Percentiles rank a stretch among this genome's conserved stretches.
phyloP scores from a whole-genome alignment of 2,329 filamentous ascomycete genomes.

The Penicillium psychrosexuale region DNA sequence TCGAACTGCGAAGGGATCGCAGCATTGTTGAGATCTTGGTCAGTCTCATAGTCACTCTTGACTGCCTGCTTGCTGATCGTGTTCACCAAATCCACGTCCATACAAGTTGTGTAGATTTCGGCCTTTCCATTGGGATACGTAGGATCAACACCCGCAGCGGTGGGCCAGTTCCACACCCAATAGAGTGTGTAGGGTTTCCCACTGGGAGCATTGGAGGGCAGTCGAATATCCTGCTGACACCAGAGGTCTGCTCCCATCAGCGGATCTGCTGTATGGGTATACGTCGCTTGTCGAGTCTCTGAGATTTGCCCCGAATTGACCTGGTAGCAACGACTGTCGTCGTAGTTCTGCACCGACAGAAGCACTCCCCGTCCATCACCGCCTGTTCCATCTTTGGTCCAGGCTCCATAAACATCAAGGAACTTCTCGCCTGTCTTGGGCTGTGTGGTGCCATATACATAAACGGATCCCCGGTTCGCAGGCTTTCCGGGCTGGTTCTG shows the following conservation, averaged over 20 bases:
- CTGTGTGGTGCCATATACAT: constrained; percentile 67
- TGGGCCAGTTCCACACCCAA: constrained; percentile 97
- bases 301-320: constrained; percentile 62
- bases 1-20: constrained; percentile 40
- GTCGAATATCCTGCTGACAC: constrained; percentile 77
- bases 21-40: constrained; percentile 39
- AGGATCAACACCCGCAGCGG: constrained; percentile 40
- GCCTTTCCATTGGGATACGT: constrained; percentile 42
- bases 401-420: constrained; percentile 65
- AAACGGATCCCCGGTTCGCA: constrained; percentile 66
- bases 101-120: constrained; percentile 51
- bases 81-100: constrained; percentile 46
- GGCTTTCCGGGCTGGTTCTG: constrained; percentile 58
- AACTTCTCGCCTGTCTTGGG: constrained; percentile 59
- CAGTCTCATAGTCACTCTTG: constrained; percentile 26
- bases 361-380: constrained; percentile 75
- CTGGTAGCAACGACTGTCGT: constrained; percentile 89
- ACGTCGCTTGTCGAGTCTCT: constrained; percentile 55
- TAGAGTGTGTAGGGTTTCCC: constrained; percentile 75
- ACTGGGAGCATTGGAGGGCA: constrained; percentile 64
- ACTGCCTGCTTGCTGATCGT: constrained; percentile 11
- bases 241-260: constrained; percentile 60
- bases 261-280: constrained; percentile 51
- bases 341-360: constrained; percentile 74
- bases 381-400: constrained; percentile 76